These are phyloP conservation scores for Volvox reticuliferus DNA, from an alignment of 139 green algal genomes.

Conservation along the genomic window DNA sequence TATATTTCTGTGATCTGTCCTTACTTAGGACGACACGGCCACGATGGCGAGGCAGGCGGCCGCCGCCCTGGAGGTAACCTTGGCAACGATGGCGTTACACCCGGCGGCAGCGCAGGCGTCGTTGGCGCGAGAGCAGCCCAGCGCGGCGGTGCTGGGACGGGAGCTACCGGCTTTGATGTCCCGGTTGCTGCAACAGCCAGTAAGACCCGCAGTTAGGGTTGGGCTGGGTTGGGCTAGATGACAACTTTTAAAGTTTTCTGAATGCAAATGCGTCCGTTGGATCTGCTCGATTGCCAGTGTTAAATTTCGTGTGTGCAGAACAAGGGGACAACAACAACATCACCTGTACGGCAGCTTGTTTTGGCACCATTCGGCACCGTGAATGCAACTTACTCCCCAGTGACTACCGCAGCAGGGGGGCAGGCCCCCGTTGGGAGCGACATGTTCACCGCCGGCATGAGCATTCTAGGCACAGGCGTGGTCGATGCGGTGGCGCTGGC, in stretches of 20 bases:
- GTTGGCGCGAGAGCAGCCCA: neutral
- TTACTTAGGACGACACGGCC: neutral
- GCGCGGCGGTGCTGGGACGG: neutral
- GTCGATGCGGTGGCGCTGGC: neutral
- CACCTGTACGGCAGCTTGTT: neutral
- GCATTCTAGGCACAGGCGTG: neutral
- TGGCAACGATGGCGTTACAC: neutral
- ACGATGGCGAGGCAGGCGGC: neutral
- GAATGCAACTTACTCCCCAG: neutral
- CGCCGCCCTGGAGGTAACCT: neutral
- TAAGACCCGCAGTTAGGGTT: too few relatives aligned
- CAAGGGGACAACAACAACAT: too few relatives aligned
- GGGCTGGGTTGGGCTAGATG: too few relatives aligned
- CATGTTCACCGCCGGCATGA: neutral
- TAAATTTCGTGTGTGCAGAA: too few relatives aligned
- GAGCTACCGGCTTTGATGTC: neutral
- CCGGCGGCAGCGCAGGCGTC: neutral
- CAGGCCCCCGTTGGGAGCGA: neutral
- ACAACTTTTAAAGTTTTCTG: too few relatives aligned
- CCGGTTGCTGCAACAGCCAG: neutral
- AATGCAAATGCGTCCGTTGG: too few relatives aligned
- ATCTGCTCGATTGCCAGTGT: too few relatives aligned
- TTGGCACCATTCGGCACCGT: slow-evolving; percentile 14
- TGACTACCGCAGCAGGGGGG: neutral
- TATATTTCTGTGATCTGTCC: too few relatives aligned